Conservation (phyloP, 768 basidiomycete genomes). For the Tylopilus vinaceipallidus region DNA sequence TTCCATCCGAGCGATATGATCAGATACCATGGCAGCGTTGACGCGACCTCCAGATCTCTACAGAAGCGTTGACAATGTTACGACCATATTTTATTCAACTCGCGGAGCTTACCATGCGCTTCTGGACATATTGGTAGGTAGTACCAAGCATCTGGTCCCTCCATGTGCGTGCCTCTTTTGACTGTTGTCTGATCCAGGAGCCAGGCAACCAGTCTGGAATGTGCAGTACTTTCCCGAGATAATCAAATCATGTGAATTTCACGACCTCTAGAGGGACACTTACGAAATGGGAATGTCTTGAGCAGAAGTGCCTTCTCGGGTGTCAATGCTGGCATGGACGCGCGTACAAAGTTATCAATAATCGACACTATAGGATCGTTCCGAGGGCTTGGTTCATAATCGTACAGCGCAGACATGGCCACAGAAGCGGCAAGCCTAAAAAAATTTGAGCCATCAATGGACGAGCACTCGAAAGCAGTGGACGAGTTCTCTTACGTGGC, state of each 20-base stretch:
- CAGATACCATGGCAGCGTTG: too few relatives aligned
- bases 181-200: conserved; percentile 35
- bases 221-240: neutral
- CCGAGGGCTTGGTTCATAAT: too few relatives aligned
- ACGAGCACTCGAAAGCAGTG: too few relatives aligned
- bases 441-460: too few relatives aligned
- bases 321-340: neutral
- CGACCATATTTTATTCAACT: too few relatives aligned
- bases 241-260: too few relatives aligned
- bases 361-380: too few relatives aligned
- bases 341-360: neutral
- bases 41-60: too few relatives aligned
- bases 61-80: too few relatives aligned
- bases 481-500: neutral
- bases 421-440: conserved; percentile 34
- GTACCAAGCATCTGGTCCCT: conserved; percentile 4
- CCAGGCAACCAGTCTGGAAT: conserved; percentile 32
- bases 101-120: conserved; percentile 24
- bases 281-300: conserved; percentile 12
- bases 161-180: conserved; percentile 4
- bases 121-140: conserved; percentile 28
- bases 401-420: conserved; percentile 13
- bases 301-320: conserved; percentile 5
- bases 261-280: neutral
- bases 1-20: too few relatives aligned